Base-by-base conservation (phyloP, 2,329 filamentous ascomycete species). In the Pseudogymnoascus sp. region DNA sequence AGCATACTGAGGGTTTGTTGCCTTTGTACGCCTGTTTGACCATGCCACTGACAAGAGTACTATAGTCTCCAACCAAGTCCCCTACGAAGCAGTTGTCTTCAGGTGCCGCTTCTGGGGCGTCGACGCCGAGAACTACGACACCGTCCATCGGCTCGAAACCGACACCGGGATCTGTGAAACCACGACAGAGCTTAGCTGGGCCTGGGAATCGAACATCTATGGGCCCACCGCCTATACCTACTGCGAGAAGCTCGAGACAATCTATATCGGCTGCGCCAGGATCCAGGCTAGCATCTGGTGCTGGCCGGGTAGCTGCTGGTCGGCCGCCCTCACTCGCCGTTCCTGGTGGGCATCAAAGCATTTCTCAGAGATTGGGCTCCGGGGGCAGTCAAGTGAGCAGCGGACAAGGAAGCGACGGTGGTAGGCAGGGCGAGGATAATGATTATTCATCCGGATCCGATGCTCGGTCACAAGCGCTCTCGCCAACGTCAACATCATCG, bases 1-100 rank as follows among this genome's bases (percentile, higher is more conserved):
- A 87, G 84, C 70, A 79, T 84, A 63, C 72, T 77, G 35, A 80
- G 83, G 71, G 83, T 86, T 74, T 68, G 82, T 40, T 8, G 29
- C n/a, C 36, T 29, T 39, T 59, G 18, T 39, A 15, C 58, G 13
- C 61, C 36, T 52, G 15, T 60, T 58, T 31, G 45, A 12, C 7
- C 40, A 58, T 58, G 52, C 62, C 61, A 52, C 67, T 74, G 60
- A 74, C 66, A 1, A 36, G 21, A 39, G 60, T 40, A 40, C 67
- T 55, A 39, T 70, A 92, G 86, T 91, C 87, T 63, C 89, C 90
- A 1, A 87, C 84, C 0, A 92, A 90, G 69, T 92, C 89, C 1
- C 90, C 90, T 1, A 90, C 87, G 2, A 94, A 94, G 71, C 87
- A 89, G 68, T 73, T 89, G 52, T 79, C 74, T 37, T 76, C 75